Percentiles rank a stretch among this genome's conserved stretches.
Evolutionary conservation across 768 basidiomycete genomes (phyloP).

Genomic region (Pleurotus pulmonarius): DNA sequence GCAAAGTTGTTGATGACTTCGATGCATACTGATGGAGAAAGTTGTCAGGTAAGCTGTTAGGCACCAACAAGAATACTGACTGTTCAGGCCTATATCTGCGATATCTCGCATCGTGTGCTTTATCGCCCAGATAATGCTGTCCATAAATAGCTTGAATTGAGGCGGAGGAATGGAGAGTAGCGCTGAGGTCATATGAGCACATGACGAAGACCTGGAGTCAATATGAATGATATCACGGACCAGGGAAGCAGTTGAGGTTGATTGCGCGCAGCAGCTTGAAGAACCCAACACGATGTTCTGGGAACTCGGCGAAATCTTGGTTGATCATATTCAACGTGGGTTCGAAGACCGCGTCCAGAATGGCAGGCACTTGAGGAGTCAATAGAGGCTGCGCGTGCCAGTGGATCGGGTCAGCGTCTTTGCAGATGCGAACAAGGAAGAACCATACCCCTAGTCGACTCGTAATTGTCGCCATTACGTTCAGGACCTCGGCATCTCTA

Average conservation of each 20-base stretch:
- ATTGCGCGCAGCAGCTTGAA: conserved; percentile 93
- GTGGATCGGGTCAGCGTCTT: neutral
- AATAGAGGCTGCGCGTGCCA: conserved; percentile 57
- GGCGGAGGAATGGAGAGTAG: conserved; percentile 79
- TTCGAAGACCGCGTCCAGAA: conserved; percentile 96
- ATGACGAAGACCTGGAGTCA: neutral
- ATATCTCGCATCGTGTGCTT: conserved; percentile 99
- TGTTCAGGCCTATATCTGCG: conserved; percentile 81
- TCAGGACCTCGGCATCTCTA: conserved; percentile 94
- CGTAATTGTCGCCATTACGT: conserved; percentile 95
- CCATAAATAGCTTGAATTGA: conserved; percentile 98
- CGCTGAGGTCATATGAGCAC: conserved; percentile 38
- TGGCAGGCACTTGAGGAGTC: conserved; percentile 91
- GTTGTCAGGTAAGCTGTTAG: neutral
- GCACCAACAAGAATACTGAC: conserved; percentile 38
- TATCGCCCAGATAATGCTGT: conserved; percentile 98
- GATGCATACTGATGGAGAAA: conserved; percentile 61
- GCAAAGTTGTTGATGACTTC: conserved; percentile 97
- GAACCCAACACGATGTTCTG: conserved; percentile 96
- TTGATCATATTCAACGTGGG: conserved; percentile 98
- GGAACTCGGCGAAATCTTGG: conserved; percentile 96
- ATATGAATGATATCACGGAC: conserved; percentile 35
- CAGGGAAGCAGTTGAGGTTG: conserved; percentile 93
- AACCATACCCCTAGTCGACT: conserved; percentile 77
- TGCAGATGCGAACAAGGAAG: conserved; percentile 4